Conservation (phyloP, 768 basidiomycete species). For the Xerocomus brunneocitrinus region DNA sequence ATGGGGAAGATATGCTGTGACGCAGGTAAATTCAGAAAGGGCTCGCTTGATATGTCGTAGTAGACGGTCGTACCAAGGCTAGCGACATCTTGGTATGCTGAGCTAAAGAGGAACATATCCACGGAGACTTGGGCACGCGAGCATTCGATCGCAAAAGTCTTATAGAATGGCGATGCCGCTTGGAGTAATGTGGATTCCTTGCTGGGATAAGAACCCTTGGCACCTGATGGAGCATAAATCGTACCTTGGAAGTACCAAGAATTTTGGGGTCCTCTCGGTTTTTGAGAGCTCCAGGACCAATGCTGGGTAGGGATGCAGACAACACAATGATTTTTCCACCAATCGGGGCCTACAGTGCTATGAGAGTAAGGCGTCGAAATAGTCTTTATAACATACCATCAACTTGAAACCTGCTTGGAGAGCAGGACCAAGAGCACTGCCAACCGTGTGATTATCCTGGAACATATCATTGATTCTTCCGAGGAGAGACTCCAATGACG, state of each 20-base stretch:
- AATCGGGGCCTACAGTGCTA: conserved; percentile 62
- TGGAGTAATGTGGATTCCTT: conserved; percentile 91
- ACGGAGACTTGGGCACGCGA: conserved; percentile 95
- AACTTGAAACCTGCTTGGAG: conserved; percentile 95
- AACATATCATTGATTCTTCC: conserved; percentile 93
- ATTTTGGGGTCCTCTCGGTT: conserved; percentile 96
- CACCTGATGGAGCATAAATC: neutral
- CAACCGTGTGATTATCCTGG: conserved; percentile 89
- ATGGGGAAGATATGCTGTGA: conserved; percentile 81
- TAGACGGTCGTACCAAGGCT: conserved; percentile 57
- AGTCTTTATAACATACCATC: conserved; percentile 52
- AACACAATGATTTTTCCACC: conserved; percentile 93
- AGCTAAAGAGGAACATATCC: conserved; percentile 98
- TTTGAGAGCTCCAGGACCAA: conserved; percentile 90
- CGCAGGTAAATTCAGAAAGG: neutral
- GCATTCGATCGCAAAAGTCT: conserved; percentile 98
- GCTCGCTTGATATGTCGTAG: neutral
- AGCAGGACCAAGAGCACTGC: conserved; percentile 92
- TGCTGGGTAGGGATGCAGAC: conserved; percentile 78
- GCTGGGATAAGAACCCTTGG: conserved; percentile 1
- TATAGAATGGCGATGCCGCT: conserved; percentile 94
- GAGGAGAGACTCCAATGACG: conserved; percentile 76
- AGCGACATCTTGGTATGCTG: conserved; percentile 92
- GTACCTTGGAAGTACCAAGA: conserved; percentile 87
- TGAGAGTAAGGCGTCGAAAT: neutral